Evolutionary conservation across 2,329 filamentous ascomycete genomes (phyloP).

Genomic region (Hymenoscyphus infarciens): DNA sequence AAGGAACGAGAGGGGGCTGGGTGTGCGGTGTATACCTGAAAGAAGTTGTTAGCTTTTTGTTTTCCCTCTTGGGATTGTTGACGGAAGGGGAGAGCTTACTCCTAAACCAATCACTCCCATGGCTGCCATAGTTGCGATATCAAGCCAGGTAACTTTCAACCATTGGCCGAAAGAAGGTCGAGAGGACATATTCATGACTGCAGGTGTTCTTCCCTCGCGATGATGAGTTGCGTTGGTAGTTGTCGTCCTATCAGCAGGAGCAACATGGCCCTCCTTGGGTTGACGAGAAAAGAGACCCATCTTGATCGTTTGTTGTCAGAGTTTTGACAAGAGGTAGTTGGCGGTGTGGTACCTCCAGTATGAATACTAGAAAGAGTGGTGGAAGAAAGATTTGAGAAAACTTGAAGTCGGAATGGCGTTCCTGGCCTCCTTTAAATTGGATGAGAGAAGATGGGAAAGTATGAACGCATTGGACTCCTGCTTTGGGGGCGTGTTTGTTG

Average conservation of each 20-base stretch:
- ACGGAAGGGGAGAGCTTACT: conserved; percentile 42
- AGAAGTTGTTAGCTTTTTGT: conserved; percentile 11
- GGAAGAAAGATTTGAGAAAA: background rate
- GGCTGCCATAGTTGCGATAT: conserved; percentile 62
- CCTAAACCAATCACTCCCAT: conserved; percentile 66
- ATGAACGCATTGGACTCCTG: conserved; percentile 1
- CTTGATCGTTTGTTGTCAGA: conserved; percentile 5
- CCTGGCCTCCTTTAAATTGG: background rate
- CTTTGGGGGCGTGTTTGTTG: background rate
- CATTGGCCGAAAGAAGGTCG: conserved; percentile 65
- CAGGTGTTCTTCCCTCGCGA: conserved; percentile 19
- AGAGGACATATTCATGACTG: conserved; percentile 41
- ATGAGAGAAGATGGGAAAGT: background rate
- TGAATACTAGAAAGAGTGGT: background rate
- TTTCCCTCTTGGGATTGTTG: background rate
- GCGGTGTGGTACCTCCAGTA: background rate
- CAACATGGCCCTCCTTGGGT: conserved; percentile 14
- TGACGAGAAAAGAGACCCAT: conserved; percentile 27
- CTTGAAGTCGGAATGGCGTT: background rate
- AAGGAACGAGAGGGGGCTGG: conserved; percentile 69
- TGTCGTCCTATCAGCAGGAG: conserved; percentile 8
- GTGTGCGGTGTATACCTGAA: conserved; percentile 57
- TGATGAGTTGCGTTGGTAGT: conserved; percentile 14
- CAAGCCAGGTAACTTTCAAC: conserved; percentile 64
- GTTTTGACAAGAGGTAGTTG: background rate